phyloP scores from a whole-genome alignment of 2,329 filamentous ascomycete species.

The Penicillium decumbens region DNA sequence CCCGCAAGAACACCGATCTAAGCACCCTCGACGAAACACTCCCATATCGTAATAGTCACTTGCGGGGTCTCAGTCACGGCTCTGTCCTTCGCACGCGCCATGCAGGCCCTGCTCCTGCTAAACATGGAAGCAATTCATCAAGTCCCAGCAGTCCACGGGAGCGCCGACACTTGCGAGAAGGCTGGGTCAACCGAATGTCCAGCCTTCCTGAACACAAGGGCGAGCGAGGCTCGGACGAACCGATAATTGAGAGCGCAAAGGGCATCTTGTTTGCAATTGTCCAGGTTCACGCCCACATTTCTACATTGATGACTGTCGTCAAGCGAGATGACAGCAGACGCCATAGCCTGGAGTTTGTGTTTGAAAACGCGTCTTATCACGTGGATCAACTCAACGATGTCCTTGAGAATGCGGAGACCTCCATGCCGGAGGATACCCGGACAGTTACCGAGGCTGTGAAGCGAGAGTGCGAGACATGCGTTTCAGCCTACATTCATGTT shows the following conservation, averaged over 20 bases:
- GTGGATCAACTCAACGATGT: constrained; percentile 55
- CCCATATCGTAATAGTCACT: constrained; percentile 51
- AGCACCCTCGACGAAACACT: constrained; percentile 51
- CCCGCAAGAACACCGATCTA: constrained; percentile 53
- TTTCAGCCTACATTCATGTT: constrained; percentile 49
- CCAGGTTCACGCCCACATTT: constrained; percentile 48
- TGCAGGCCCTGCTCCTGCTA: constrained; percentile 20
- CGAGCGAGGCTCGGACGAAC: constrained; percentile 44
- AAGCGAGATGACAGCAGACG: constrained; percentile 45
- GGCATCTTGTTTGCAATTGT: constrained; percentile 54
- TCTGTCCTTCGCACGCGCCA: constrained; percentile 46
- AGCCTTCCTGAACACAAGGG: constrained; percentile 55
- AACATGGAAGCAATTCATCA: constrained; percentile 39
- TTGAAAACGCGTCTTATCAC: constrained; percentile 53
- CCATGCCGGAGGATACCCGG: constrained; percentile 47
- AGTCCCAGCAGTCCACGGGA: constrained; percentile 45
- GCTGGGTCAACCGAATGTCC: constrained; percentile 50
- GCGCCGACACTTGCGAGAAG: constrained; percentile 39
- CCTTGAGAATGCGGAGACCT: constrained; percentile 47
- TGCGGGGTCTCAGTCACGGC: constrained; percentile 56
- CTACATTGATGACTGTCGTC: constrained; percentile 46
- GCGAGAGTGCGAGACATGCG: constrained; percentile 47
- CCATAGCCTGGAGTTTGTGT: constrained; percentile 52
- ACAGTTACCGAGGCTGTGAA: constrained; percentile 41
- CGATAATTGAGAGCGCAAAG: constrained; percentile 53